phyloP scores from a whole-genome alignment of 1,139 yeast species.

The Suhomyces ambrosiae region DNA sequence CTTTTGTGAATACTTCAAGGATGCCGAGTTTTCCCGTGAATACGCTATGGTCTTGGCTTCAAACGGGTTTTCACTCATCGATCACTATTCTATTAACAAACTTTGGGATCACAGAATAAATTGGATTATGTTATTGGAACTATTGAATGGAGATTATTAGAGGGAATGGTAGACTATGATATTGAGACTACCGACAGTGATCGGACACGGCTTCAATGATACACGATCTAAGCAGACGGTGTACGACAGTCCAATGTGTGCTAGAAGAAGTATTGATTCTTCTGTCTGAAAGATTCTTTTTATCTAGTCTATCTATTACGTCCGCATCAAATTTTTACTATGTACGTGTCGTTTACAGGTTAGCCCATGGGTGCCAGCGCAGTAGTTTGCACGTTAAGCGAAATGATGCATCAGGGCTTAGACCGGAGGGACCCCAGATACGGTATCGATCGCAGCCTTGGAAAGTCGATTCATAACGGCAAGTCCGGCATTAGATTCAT shows the following conservation, averaged over 20 bases:
- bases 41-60: constrained; percentile 25
- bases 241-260: too few relatives aligned
- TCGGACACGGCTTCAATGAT: too few relatives aligned
- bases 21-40: constrained; percentile 37
- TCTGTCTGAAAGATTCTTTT: too few relatives aligned
- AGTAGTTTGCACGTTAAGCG: constrained; percentile 1
- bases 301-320: background rate
- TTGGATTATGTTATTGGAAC: too few relatives aligned
- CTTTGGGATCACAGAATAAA: too few relatives aligned
- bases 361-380: too few relatives aligned
- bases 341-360: constrained; percentile 12
- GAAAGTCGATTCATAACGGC: constrained; percentile 91
- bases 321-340: constrained; percentile 3
- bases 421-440: constrained; percentile 20
- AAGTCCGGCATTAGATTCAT: constrained; percentile 73
- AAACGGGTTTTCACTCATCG: constrained; percentile 40
- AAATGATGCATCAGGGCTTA: background rate
- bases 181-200: too few relatives aligned
- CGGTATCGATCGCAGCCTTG: constrained; percentile 75
- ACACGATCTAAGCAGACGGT: too few relatives aligned
- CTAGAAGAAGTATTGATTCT: too few relatives aligned
- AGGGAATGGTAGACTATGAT: too few relatives aligned
- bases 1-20: constrained; percentile 57
- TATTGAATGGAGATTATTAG: too few relatives aligned
- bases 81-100: too few relatives aligned